Conservation (phyloP, 2,329 filamentous ascomycete genomes). For the Aureobasidium sp. region DNA sequence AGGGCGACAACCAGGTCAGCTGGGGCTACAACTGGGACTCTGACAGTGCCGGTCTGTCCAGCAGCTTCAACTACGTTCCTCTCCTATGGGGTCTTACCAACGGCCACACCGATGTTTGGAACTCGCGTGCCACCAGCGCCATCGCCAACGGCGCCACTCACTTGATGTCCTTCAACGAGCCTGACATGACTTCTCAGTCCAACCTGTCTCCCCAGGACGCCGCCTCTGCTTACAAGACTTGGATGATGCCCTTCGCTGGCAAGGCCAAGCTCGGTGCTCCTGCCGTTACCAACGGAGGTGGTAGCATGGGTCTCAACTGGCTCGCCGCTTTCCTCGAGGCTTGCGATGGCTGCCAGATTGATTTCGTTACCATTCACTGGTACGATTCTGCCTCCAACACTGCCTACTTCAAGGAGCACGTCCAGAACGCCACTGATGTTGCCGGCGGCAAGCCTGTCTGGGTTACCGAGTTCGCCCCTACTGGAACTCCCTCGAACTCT, state of each 20-base stretch:
- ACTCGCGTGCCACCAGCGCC: constrained; percentile 42
- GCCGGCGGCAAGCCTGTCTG: constrained; percentile 43
- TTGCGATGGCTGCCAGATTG: constrained; percentile 49
- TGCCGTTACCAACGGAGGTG: constrained; percentile 56
- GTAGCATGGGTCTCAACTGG: constrained; percentile 49
- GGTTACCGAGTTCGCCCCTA: constrained; percentile 59
- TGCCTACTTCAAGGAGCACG: constrained; percentile 48
- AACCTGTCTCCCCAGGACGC: constrained; percentile 49
- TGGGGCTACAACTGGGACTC: constrained; percentile 68
- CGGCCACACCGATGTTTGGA: constrained; percentile 46
- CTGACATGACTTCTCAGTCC: constrained; percentile 54
- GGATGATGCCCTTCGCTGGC: constrained; percentile 50
- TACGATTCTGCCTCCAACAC: constrained; percentile 47
- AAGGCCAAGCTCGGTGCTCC: constrained; percentile 52
- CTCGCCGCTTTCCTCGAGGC: constrained; percentile 46
- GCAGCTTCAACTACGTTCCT: constrained; percentile 54
- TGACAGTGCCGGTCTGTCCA: constrained; percentile 33
- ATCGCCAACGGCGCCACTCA: constrained; percentile 49
- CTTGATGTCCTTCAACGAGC: constrained; percentile 66
- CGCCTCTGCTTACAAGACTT: constrained; percentile 47
- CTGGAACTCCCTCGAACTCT: constrained; percentile 34
- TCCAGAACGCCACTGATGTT: constrained; percentile 37
- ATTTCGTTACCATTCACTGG: constrained; percentile 60
- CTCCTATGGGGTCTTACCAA: constrained; percentile 50
- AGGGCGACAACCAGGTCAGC: constrained; percentile 38